Evolutionary conservation across 2,329 filamentous ascomycete species (phyloP).

Genomic region (Parasarocladium wereldwijsianum): DNA sequence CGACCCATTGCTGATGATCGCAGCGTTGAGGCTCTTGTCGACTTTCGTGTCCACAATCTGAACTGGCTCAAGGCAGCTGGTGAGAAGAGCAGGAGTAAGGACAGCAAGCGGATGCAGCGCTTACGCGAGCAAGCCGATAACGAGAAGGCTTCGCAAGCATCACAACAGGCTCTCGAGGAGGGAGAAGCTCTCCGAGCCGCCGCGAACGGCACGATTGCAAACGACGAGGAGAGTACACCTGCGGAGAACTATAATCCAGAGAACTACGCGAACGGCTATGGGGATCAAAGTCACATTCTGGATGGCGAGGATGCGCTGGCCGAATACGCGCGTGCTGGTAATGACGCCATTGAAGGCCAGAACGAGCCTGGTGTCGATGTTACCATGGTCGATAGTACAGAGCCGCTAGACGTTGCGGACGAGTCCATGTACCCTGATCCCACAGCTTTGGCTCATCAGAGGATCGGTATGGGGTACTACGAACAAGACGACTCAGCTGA

Average conservation of each 20-base stretch:
- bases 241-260: too few relatives aligned
- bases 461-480: conserved; percentile 47
- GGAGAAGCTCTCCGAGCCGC: conserved; percentile 5
- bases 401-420: conserved; percentile 15
- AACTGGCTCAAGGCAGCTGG: conserved; percentile 57
- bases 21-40: conserved; percentile 79
- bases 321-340: conserved; percentile 6
- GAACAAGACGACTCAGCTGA: conserved; percentile 42
- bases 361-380: background rate
- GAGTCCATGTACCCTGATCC: conserved; percentile 32
- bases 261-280: conserved; percentile 12
- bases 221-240: background rate
- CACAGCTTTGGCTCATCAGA: conserved; percentile 27
- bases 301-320: conserved; percentile 9
- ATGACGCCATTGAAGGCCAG: conserved; percentile 5
- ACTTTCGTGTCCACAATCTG: conserved; percentile 81
- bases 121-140: conserved; percentile 40
- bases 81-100: conserved; percentile 41
- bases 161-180: background rate
- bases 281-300: conserved; percentile 18
- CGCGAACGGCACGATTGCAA: background rate
- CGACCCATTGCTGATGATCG: conserved; percentile 78
- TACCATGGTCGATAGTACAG: background rate
- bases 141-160: conserved; percentile 28
- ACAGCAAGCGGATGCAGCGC: conserved; percentile 41